A percentile compares a stretch with the other conserved stretches of the same genome.
These are phyloP conservation scores for Tylopilus rubrobrunneus DNA, from an alignment of 768 basidiomycete species.

Conservation along the genomic window DNA sequence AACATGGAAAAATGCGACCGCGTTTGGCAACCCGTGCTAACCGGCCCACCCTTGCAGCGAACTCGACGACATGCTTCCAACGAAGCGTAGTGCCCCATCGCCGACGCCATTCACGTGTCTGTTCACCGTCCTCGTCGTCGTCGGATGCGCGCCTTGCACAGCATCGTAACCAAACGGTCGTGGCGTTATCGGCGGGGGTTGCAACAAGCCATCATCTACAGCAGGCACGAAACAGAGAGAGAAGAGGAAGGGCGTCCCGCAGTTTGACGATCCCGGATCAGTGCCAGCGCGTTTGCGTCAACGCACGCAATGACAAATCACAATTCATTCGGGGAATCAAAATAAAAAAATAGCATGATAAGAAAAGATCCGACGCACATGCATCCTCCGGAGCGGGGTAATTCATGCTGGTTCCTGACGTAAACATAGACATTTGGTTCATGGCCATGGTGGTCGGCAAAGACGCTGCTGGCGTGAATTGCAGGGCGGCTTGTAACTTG, in stretches of 20 bases:
- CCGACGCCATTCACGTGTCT: not conserved
- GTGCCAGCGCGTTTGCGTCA: not conserved
- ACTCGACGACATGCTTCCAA: conserved; percentile 22
- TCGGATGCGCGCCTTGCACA: conserved; percentile 6
- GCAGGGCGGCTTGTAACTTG: conserved; percentile 25
- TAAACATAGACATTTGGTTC: conserved; percentile 19
- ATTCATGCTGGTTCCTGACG: conserved; percentile 14
- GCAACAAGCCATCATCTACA: conserved; percentile 9
- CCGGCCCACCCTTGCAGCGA: conserved; percentile 31
- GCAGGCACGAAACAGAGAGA: not conserved
- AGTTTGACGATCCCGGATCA: conserved; percentile 8
- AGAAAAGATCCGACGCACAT: conserved; percentile 24
- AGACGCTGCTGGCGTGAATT: conserved; percentile 11
- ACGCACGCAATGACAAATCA: not conserved
- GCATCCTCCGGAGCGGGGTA: conserved; percentile 21
- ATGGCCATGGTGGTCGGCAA: not conserved
- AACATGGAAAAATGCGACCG: not conserved
- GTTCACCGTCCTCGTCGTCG: not conserved
- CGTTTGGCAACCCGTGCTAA: not conserved
- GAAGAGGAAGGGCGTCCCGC: not conserved
- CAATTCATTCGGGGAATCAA: conserved; percentile 1
- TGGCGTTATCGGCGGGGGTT: conserved; percentile 1
- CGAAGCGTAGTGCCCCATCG: conserved; percentile 10
- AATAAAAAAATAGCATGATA: not conserved
- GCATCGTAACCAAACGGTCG: conserved; percentile 11